phyloP scores from a whole-genome alignment of 371 early-diverging fungal genomes.

The Basidiobolus meristosporus region DNA sequence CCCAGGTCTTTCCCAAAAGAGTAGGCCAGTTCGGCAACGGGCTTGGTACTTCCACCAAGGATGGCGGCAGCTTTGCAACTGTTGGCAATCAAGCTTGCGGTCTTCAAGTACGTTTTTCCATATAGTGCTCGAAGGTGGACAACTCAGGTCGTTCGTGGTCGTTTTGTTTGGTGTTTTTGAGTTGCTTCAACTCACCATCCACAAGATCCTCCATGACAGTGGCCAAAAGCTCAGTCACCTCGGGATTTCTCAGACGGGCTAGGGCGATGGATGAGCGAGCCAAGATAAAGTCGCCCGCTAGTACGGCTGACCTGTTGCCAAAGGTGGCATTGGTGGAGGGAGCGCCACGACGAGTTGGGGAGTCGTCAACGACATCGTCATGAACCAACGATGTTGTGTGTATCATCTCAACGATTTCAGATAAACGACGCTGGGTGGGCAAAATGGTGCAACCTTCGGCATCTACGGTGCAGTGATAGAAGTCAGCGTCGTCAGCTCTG shows the following conservation, averaged over 20 bases:
- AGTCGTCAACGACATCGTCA: constrained; percentile 81
- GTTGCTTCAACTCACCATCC: constrained; percentile 93
- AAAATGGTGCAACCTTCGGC: constrained; percentile 27
- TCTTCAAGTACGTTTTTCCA: constrained; percentile 89
- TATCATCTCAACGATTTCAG: constrained; percentile 93
- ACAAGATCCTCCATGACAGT: constrained; percentile 85
- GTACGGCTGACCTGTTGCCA: constrained; percentile 93
- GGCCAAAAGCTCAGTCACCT: constrained; percentile 82
- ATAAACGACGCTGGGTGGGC: constrained; percentile 77
- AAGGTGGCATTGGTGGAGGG: constrained; percentile 66
- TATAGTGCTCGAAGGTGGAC: constrained; percentile 63
- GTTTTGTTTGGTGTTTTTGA: constrained; percentile 36
- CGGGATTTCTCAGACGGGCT: constrained; percentile 66
- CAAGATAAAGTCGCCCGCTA: constrained; percentile 87
- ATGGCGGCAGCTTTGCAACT: constrained; percentile 78
- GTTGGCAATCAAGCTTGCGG: constrained; percentile 85
- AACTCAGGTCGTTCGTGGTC: constrained; percentile 8
- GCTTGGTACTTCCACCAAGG: constrained; percentile 52
- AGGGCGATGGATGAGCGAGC: constrained; percentile 83
- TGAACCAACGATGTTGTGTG: constrained; percentile 89
- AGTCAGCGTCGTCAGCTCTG: constrained; percentile 5
- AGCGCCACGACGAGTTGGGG: constrained; percentile 42
- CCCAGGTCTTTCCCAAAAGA: constrained; percentile 77
- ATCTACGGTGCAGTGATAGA: constrained; percentile 2
- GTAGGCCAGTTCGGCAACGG: constrained; percentile 55